Percentiles rank a stretch among this genome's conserved stretches.
These are phyloP conservation scores for Anaeromyces robustus DNA, from an alignment of 192 early-diverging fungal species.

Conservation along the genomic window DNA sequence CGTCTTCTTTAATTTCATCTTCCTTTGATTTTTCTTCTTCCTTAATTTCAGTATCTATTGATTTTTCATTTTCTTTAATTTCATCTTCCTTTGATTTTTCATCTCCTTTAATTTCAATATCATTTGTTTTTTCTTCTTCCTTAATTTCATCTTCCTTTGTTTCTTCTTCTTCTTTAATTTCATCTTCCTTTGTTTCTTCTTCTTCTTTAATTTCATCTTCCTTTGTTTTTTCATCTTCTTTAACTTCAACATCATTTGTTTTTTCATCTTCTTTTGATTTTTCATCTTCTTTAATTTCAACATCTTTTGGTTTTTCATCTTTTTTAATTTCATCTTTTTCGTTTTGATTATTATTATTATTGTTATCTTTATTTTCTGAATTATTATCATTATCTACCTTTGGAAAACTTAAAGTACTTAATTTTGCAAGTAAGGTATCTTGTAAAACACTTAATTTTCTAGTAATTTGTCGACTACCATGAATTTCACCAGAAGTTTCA, in stretches of 20 bases:
- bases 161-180: neutral
- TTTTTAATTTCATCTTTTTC: neutral
- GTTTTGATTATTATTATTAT: neutral
- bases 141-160: neutral
- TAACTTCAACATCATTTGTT: no score
- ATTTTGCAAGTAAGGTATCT: neutral
- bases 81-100: neutral
- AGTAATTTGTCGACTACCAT: neutral
- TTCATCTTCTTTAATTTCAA: neutral
- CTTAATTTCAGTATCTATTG: neutral
- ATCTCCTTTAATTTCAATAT: neutral
- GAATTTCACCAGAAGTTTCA: neutral
- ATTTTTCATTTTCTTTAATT: neutral
- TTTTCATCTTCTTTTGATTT: neutral
- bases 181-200: neutral
- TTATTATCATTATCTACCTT: neutral
- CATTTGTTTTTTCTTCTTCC: neutral
- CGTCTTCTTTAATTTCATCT: neutral
- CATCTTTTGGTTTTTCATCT: neutral
- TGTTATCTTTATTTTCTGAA: neutral
- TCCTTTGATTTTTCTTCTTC: neutral
- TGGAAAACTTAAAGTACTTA: neutral
- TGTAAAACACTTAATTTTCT: neutral
- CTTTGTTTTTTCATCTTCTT: neutral
- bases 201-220: neutral